Evolutionary conservation across 1,284 basidiomycete genomes (phyloP).

Genomic region (Earliella scabrosa): DNA sequence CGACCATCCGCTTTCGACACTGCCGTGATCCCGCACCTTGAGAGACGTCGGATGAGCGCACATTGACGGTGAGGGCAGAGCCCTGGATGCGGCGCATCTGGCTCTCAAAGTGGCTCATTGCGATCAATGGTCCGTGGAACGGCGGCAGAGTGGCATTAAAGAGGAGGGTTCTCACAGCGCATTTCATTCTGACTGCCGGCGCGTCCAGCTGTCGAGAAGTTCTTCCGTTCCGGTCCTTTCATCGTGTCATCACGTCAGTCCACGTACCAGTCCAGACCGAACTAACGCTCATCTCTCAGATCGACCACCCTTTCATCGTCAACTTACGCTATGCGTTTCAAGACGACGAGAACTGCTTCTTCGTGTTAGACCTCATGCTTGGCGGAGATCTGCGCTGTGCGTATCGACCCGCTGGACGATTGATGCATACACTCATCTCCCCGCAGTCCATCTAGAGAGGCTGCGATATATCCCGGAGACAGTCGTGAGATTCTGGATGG

Average conservation of each 20-base stretch:
- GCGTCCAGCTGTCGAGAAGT: background rate
- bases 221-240: background rate
- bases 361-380: conserved; percentile 97
- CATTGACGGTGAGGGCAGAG: no score
- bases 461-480: conserved; percentile 84
- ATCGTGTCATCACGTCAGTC: conserved; percentile 3
- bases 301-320: conserved; percentile 96
- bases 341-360: conserved; percentile 99
- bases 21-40: no score
- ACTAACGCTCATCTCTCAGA: conserved; percentile 49
- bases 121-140: no score
- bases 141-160: no score
- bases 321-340: conserved; percentile 98
- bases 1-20: no score
- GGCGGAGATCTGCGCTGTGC: conserved; percentile 94
- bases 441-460: conserved; percentile 89
- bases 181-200: no score
- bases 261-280: background rate
- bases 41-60: no score
- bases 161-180: no score
- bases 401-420: conserved; percentile 34
- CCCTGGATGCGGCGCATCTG: no score
- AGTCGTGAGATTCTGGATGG: conserved; percentile 88
- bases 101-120: no score
- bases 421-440: conserved; percentile 20